Conservation (phyloP, 495 filamentous ascomycete species). For the Chaetomium fimeti region DNA sequence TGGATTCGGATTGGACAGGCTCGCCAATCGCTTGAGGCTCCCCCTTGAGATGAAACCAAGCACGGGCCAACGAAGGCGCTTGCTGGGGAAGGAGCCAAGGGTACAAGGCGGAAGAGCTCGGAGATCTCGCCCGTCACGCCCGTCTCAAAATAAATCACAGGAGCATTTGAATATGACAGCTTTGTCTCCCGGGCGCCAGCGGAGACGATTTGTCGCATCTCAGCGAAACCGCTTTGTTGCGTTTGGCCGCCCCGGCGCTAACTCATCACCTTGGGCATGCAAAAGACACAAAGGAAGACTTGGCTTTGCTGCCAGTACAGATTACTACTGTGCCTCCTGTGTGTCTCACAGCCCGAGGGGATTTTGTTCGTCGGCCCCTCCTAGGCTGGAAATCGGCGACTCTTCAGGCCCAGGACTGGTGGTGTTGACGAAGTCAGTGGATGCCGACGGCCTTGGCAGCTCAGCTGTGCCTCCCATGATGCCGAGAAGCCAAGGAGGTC, state of each 20-base stretch:
- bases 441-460: neutral
- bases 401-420: neutral
- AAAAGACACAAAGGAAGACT: neutral
- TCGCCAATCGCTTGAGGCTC: slow-evolving; percentile 31
- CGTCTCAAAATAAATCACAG: slow-evolving; percentile 18
- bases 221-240: slow-evolving; percentile 1
- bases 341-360: neutral
- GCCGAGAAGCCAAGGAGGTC: slow-evolving; percentile 1
- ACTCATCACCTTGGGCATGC: neutral
- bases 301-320: neutral
- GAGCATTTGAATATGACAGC: neutral
- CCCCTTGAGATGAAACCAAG: slow-evolving; percentile 35
- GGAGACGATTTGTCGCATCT: neutral
- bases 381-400: neutral
- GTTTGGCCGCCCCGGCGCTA: neutral
- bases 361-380: neutral
- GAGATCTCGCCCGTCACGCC: neutral
- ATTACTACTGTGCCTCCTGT: neutral
- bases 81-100: slow-evolving; percentile 25
- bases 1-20: slow-evolving; percentile 30
- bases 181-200: slow-evolving; percentile 6
- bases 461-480: slow-evolving; percentile 2
- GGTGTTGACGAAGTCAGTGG: neutral
- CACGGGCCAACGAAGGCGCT: slow-evolving; percentile 35
- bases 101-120: neutral